Conservation (phyloP, 345 rosid genomes). For the Dipteronia dyeriana region DNA sequence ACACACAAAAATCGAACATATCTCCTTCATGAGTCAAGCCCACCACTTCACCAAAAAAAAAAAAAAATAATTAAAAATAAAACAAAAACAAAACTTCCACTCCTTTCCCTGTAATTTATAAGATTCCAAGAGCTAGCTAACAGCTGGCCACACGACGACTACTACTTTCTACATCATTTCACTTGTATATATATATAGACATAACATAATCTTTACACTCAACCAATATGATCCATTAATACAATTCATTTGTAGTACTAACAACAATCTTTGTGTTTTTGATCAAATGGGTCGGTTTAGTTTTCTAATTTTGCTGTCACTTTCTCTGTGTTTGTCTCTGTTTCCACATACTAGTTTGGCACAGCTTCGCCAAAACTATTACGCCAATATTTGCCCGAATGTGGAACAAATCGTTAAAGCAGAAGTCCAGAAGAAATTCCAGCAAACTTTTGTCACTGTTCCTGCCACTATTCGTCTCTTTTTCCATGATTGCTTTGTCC, state of each 20-base stretch:
- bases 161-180: not conserved
- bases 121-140: slow-evolving; percentile 33
- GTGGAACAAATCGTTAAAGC: slow-evolving; percentile 61
- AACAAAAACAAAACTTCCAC: no score
- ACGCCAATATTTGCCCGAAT: slow-evolving; percentile 60
- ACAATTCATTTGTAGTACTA: no score
- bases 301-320: slow-evolving; percentile 35
- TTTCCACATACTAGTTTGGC: slow-evolving; percentile 53
- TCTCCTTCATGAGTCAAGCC: slow-evolving; percentile 18
- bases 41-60: not conserved
- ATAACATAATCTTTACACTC: not conserved
- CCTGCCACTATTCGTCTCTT: slow-evolving; percentile 88
- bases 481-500: slow-evolving; percentile 85
- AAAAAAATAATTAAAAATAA: not conserved
- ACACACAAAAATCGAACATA: not conserved
- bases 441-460: slow-evolving; percentile 66
- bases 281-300: slow-evolving; percentile 28
- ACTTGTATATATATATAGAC: not conserved
- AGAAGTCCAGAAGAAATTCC: slow-evolving; percentile 47
- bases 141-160: slow-evolving; percentile 25
- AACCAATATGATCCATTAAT: no score
- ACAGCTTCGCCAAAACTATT: slow-evolving; percentile 54
- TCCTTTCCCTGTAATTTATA: slow-evolving; percentile 6
- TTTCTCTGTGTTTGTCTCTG: slow-evolving; percentile 42
- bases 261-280: not conserved